phyloP scores from a whole-genome alignment of 495 filamentous ascomycete genomes.

The Penicillium crystallinum region DNA sequence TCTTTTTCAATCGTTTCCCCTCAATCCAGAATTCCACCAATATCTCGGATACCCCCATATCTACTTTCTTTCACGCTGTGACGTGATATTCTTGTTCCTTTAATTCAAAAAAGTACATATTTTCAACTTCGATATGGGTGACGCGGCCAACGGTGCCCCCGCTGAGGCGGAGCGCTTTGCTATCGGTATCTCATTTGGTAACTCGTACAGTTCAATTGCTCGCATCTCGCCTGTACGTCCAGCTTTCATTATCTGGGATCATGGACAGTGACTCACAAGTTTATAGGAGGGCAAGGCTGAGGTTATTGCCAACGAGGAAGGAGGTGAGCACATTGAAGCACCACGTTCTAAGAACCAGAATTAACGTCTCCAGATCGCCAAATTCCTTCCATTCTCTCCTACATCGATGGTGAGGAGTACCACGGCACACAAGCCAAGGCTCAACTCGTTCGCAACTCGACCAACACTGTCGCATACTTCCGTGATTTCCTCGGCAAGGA shows the following conservation, averaged over 20 bases:
- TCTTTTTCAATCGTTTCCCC: conserved; percentile 22
- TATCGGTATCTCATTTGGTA: conserved; percentile 97
- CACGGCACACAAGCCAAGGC: conserved; percentile 92
- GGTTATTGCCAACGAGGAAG: conserved; percentile 98
- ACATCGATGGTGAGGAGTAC: conserved; percentile 92
- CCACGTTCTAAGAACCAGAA: conserved; percentile 7
- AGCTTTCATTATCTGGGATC: not conserved
- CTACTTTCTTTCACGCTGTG: conserved; percentile 16
- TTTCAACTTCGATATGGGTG: conserved; percentile 48
- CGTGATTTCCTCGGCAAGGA: conserved; percentile 92
- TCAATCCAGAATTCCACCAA: conserved; percentile 19
- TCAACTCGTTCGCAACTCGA: conserved; percentile 83
- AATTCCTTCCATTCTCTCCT: conserved; percentile 91
- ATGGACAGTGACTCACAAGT: conserved; percentile 8
- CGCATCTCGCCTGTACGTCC: conserved; percentile 62
- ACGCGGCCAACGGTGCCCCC: conserved; percentile 39
- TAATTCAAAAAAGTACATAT: conserved; percentile 8
- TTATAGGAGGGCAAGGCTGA: conserved; percentile 83
- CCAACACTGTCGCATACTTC: conserved; percentile 93
- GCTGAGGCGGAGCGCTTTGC: conserved; percentile 58
- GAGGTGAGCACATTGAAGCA: conserved; percentile 55
- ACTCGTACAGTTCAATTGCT: conserved; percentile 95
- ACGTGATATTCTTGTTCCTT: conserved; percentile 11
- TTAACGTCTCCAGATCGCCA: conserved; percentile 67
- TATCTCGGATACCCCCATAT: conserved; percentile 15